Evolutionary conservation across 2,329 filamentous ascomycete genomes (phyloP), one percentile per base, ranked within the genome.

Genomic region (Akanthomyces dipterigenus): DNA sequence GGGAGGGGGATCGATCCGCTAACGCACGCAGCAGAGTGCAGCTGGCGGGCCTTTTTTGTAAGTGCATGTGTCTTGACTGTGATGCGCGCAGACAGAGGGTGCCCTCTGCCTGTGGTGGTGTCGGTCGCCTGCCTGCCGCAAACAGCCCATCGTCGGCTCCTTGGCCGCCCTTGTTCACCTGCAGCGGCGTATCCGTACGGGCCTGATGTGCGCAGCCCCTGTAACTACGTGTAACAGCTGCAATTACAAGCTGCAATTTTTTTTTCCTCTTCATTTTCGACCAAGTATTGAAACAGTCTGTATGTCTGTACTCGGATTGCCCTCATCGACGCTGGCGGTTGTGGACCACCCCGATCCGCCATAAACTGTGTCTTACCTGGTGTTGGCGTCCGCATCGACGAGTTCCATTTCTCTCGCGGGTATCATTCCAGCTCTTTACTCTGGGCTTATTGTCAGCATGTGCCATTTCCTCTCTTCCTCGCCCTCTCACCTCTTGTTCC

Each of bases 1-100:
- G 38, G 31, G 31, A 8, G 36, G 48, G 36, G 48, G 56, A 48
- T 60, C 48, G 56, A 53, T 60, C 56, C 48, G 56, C 48, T 60
- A 51, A 60, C 56, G 56, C 56, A 40, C 5, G 38, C 56, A 53
- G 46, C 24, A 36, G 20, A 36, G 36, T 36, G 56, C 46, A 57
- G 40, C 28, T 22, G 22, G 55, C 43, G 9, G 43, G 40, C 28
- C 11, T 36, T n/a, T 24, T 16, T n/a, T 50, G n/a, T n/a, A n/a
- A n/a, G n/a, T n/a, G n/a, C n/a, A n/a, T n/a, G 43, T 46, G 43
- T 46, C 43, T 46, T n/a, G n/a, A 18, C 42, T 28, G 22, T 24
- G 38, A 24, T 45, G 16, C 31, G 53, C 18, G 26, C 26, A 54
- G 31, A 7, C 7, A 20, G 20, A 11, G 20, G 31, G 8, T 24